Evolutionary conservation across 495 filamentous ascomycete genomes (phyloP), one percentile per base, ranked within the genome.

Genomic region (Penicillium turbatum): DNA sequence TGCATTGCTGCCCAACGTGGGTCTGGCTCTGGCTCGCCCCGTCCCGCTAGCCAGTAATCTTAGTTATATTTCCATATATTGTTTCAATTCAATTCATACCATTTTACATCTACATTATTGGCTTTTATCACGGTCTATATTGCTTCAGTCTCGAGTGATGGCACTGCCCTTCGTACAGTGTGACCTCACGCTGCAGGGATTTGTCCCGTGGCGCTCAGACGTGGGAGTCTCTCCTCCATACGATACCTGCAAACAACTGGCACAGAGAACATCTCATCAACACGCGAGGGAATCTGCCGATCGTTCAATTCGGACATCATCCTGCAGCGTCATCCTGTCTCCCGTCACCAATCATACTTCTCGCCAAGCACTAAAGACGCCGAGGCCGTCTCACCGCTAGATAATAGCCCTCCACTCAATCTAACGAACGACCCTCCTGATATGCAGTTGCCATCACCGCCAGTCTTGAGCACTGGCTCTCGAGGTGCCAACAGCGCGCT

Each of bases 1-100:
- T 68, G 72, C 70, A 71, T 71, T 73, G 72, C 70, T 77, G 66
- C 74, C 74, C 71, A 75, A 77, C 68, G 53, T 66, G 65, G 57
- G 62, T 52, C 59, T 38, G 56, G 17, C 17, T 21, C 37, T 39
- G 37, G 48, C 59, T 59, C 62, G 64, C 64, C 39, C 55, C 64
- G 64, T 55, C 36, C 64, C 64, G 64, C 37, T 29, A 16, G 21
- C 43, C 39, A 47, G 53, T 42, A 51, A 43, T 42, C 35, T 49
- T 27, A 32, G 38, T 29, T 43, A 43, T 27, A 27, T 12, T 27
- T 26, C 24, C 5, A 39, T 30, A 21, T 16, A 26, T 15, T 34
- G 10, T 7, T 7, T 41, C 15, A 24, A 27, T 15, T 24, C 21
- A 24, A 24, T 26, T 19, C 3, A 42, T 26, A 5, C 21, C 21